These are phyloP conservation scores for Boletellus sp. DNA, from an alignment of 768 basidiomycete species.

Conservation along the genomic window DNA sequence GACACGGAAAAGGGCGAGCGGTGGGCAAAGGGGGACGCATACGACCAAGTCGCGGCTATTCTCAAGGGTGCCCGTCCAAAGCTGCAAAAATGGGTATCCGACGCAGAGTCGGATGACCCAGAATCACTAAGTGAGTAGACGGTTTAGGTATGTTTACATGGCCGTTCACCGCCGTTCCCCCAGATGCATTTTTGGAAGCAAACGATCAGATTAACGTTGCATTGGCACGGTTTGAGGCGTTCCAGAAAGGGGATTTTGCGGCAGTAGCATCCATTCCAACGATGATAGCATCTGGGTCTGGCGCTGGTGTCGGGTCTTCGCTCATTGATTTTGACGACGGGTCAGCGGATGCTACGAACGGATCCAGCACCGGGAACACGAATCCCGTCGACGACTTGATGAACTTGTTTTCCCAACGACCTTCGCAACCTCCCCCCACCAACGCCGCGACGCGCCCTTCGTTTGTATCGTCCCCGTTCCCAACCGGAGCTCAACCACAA, in stretches of 20 bases:
- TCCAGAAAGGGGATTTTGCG: slow-evolving; percentile 86
- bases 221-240: slow-evolving; percentile 85
- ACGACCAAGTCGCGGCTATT: slow-evolving; percentile 91
- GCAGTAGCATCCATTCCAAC: slow-evolving; percentile 67
- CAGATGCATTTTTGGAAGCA: slow-evolving; percentile 90
- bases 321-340: slow-evolving; percentile 79
- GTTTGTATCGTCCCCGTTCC: slow-evolving; percentile 15
- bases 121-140: slow-evolving; percentile 74
- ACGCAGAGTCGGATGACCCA: slow-evolving; percentile 84
- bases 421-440: slow-evolving; percentile 12
- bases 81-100: slow-evolving; percentile 97
- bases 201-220: slow-evolving; percentile 98
- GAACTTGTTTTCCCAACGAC: slow-evolving; percentile 46
- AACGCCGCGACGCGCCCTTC: slow-evolving; percentile 30
- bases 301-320: slow-evolving; percentile 36
- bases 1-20: slow-evolving; percentile 66
- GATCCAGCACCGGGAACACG: slow-evolving; percentile 15
- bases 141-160: background rate
- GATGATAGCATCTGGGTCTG: slow-evolving; percentile 42
- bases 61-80: slow-evolving; percentile 83
- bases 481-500: slow-evolving; percentile 14
- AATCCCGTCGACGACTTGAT: slow-evolving; percentile 55
- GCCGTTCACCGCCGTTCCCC: background rate
- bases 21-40: slow-evolving; percentile 87
- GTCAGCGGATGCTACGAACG: slow-evolving; percentile 11